Conservation (phyloP, 371 early-diverging fungal species). For the Batkoa obscura region DNA sequence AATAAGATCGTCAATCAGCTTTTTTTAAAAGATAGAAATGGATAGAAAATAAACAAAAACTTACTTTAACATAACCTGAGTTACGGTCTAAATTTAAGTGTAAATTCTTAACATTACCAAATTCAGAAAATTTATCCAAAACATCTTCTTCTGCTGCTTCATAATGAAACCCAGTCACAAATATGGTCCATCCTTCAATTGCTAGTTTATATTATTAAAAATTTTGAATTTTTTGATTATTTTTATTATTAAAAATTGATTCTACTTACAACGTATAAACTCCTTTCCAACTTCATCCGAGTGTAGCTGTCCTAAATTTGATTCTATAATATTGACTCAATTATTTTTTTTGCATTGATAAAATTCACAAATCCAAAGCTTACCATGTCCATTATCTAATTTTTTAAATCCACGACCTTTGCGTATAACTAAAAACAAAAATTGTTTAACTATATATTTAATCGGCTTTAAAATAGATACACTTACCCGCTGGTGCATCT, state of each 20-base stretch:
- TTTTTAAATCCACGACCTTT: not conserved
- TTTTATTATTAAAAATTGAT: not conserved
- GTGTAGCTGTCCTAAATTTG: not conserved
- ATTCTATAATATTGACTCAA: not conserved
- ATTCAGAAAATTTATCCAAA: slow-evolving; percentile 71
- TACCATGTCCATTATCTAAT: not conserved
- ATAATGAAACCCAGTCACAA: slow-evolving; percentile 80
- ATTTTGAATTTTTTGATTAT: not conserved
- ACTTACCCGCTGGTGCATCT: too few species aligned
- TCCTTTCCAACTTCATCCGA: too few species aligned
- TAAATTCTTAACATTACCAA: slow-evolving; percentile 67
- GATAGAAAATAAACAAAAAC: not conserved
- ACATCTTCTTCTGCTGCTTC: slow-evolving; percentile 88
- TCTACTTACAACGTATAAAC: too few species aligned
- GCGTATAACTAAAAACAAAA: not conserved
- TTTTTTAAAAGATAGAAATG: not conserved
- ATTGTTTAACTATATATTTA: too few species aligned
- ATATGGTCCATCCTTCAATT: slow-evolving; percentile 87
- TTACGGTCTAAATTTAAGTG: slow-evolving; percentile 85
- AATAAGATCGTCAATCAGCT: too few species aligned
- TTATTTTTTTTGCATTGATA: not conserved
- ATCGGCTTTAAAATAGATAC: too few species aligned
- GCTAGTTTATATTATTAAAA: slow-evolving; percentile 18
- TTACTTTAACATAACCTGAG: slow-evolving; percentile 87
- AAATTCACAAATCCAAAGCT: not conserved